These are phyloP conservation scores for Oldenlandia corymbosa DNA, from an alignment of 257 asterid species.

Conservation along the genomic window DNA sequence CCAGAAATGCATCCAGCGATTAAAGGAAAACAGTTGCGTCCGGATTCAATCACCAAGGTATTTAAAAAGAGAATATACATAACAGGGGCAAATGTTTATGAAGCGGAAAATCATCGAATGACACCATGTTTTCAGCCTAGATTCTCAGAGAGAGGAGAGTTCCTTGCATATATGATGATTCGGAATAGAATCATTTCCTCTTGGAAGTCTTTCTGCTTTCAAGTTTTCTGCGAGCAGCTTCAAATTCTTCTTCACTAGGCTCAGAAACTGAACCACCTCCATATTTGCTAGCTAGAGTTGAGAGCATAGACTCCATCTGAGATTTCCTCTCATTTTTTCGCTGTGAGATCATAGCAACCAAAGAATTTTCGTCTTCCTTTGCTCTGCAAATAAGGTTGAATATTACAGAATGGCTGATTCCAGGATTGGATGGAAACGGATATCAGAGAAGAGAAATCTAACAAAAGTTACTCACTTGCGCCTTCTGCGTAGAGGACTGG, in stretches of 20 bases:
- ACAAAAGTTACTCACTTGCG: constrained; percentile 49
- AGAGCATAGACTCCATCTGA: constrained; percentile 67
- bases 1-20: too few species aligned
- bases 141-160: constrained; percentile 9
- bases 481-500: constrained; percentile 60
- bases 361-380: constrained; percentile 56
- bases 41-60: too few species aligned
- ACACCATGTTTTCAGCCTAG: too few species aligned
- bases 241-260: constrained; percentile 92
- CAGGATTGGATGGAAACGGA: background rate
- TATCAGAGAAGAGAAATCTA: background rate
- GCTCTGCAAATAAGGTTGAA: constrained; percentile 31
- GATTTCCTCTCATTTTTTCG: constrained; percentile 74
- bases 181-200: constrained; percentile 34
- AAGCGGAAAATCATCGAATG: too few species aligned
- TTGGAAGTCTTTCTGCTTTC: constrained; percentile 58
- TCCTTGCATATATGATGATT: background rate
- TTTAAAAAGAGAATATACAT: background rate
- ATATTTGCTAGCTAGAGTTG: constrained; percentile 68
- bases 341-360: constrained; percentile 64
- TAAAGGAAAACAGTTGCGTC: too few species aligned
- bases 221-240: constrained; percentile 66
- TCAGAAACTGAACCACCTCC: constrained; percentile 52
- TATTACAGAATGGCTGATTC: background rate
- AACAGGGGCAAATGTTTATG: constrained; percentile 1